Evolutionary conservation across 139 green algal genomes (phyloP), one percentile per base, ranked within the genome.

Genomic region (Coelastrella sp.): DNA sequence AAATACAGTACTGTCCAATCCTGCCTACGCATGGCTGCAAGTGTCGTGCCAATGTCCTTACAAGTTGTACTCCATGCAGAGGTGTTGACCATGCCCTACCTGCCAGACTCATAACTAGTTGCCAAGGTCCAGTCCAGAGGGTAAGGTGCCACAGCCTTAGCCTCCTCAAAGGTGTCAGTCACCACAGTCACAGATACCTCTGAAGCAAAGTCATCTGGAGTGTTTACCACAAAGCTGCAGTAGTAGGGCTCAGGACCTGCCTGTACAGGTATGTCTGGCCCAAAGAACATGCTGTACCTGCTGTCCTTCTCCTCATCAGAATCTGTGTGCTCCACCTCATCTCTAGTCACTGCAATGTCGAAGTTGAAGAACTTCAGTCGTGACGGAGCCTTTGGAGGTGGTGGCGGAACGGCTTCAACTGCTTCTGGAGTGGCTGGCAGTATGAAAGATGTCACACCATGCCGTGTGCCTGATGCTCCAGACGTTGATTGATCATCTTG

Each of bases 221-320:
- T 51, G 8, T 30, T 30, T 4, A 53, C 75, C 21, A 71, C 75
- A 82, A 82, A 82, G 75, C 75, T 82, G 75, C 75, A 82, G 53
- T 59, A 82, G 19, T 68, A 45, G 3, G 73, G 50, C 37, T 40
- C 25, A 2, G 73, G 73, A 19, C 30, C n/a, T 30, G 50, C 21
- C 43, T 79, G 72, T 27, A n/a, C 43, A 11, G 27, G 64, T 2
- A 30, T 40, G 13, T 73, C 64, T 43, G 64, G 43, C 64, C 34
- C 64, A 43, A n/a, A 41, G 43, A 34, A 25, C 64, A 48, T 73
- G 64, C 27, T 25, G 53, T 32, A 32, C 17, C 30, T 21, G 6
- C 30, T 15, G 7, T 77, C 38, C 23, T 25, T 57, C n/a, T 32
- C n/a, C 13, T 76, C 67, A 37, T 25, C 25, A 32, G 38, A 8